phyloP scores from a whole-genome alignment of 2,329 filamentous ascomycete species.

The Microsporum ferrugineum region DNA sequence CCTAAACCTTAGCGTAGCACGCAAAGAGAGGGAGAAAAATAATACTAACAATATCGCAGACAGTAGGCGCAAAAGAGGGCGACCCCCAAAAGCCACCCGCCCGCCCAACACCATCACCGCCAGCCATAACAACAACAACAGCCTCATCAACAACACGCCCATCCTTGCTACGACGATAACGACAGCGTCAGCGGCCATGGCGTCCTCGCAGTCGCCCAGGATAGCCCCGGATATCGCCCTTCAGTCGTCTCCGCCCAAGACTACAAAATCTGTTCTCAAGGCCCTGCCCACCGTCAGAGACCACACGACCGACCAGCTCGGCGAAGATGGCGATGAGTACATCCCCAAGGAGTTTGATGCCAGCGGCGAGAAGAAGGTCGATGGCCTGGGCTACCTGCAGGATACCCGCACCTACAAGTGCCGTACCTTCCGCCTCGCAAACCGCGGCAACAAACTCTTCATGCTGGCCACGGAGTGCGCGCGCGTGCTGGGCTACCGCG shows the following conservation, averaged over 20 bases:
- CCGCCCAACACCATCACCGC: conserved; percentile 16
- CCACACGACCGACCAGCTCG: conserved; percentile 92
- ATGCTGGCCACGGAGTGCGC: conserved; percentile 98
- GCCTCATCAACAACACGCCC: neutral
- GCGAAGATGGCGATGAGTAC: conserved; percentile 83
- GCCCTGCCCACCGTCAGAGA: conserved; percentile 91
- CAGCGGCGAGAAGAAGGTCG: conserved; percentile 87
- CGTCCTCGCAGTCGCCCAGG: conserved; percentile 16
- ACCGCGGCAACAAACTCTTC: conserved; percentile 85
- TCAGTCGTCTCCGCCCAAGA: conserved; percentile 55
- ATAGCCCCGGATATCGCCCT: conserved; percentile 28
- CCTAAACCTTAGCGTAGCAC: neutral
- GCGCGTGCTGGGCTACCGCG: conserved; percentile 80
- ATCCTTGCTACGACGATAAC: neutral
- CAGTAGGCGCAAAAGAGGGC: conserved; percentile 39
- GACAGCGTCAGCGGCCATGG: neutral
- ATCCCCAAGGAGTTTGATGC: conserved; percentile 87
- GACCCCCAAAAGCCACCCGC: conserved; percentile 39
- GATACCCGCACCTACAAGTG: conserved; percentile 83
- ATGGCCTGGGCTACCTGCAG: conserved; percentile 65
- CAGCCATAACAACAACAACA: neutral
- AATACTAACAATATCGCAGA: conserved; percentile 14
- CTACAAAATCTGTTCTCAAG: conserved; percentile 74
- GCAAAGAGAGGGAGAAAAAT: neutral
- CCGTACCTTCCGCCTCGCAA: conserved; percentile 83